phyloP scores from a whole-genome alignment of 768 basidiomycete genomes.

The Brasilioporus rufonigricans region DNA sequence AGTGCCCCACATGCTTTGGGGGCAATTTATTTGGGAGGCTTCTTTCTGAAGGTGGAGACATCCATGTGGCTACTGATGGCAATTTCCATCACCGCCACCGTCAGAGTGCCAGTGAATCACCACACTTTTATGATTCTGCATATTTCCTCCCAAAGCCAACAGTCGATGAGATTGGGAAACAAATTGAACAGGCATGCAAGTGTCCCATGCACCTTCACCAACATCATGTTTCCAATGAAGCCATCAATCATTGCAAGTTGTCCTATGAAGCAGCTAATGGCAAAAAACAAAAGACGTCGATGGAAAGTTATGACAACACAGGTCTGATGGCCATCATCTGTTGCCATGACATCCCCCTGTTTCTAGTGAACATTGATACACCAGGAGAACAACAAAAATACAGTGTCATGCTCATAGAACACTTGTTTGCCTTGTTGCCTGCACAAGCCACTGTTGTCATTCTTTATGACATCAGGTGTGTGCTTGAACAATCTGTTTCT shows the following conservation, averaged over 20 bases:
- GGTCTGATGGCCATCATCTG: background rate
- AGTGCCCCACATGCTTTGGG: background rate
- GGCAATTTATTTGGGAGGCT: background rate
- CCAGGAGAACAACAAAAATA: conserved; percentile 14
- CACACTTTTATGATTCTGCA: background rate
- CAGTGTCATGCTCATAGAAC: conserved; percentile 20
- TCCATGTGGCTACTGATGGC: background rate
- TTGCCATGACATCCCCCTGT: background rate
- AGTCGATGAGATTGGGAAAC: background rate
- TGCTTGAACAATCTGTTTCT: too few species aligned
- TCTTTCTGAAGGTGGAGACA: background rate
- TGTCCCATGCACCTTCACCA: too few species aligned
- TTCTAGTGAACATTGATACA: background rate
- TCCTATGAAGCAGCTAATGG: background rate
- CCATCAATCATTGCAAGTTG: background rate
- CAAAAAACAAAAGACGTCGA: background rate
- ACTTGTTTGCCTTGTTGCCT: conserved; percentile 32
- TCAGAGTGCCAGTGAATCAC: background rate
- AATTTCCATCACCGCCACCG: background rate
- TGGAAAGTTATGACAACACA: background rate
- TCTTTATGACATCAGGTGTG: conserved; percentile 34
- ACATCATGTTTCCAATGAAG: too few species aligned
- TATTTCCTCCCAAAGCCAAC: background rate
- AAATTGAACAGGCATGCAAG: too few species aligned
- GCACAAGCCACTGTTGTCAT: conserved; percentile 27